These are phyloP conservation scores for Flaveria brownii DNA, from an alignment of 129 eudicot species.

Conservation along the genomic window DNA sequence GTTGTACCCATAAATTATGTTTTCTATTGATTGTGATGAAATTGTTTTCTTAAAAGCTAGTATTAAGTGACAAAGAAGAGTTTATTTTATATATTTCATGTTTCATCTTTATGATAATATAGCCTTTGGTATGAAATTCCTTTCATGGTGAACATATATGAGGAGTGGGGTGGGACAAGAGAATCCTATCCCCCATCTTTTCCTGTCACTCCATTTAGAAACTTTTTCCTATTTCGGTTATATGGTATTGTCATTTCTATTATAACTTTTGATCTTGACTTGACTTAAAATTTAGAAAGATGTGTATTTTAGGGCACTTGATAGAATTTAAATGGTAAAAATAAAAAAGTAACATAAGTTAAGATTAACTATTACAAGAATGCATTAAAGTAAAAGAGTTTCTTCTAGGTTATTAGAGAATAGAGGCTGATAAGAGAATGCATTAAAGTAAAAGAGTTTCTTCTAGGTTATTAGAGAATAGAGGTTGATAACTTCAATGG, in stretches of 20 bases:
- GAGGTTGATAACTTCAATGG: too few species aligned
- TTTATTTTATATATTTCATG: too few species aligned
- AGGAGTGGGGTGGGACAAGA: not conserved
- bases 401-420: too few species aligned
- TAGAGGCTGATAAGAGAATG: too few species aligned
- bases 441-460: too few species aligned
- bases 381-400: too few species aligned
- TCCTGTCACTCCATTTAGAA: not conserved
- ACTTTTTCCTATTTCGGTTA: slow-evolving; percentile 13
- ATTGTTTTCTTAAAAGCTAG: not conserved
- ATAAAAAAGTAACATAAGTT: not conserved
- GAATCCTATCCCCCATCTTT: slow-evolving; percentile 10
- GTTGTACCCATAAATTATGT: not conserved
- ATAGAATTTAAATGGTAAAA: not conserved
- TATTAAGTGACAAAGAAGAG: not conserved
- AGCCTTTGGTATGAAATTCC: not conserved
- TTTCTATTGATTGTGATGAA: not conserved
- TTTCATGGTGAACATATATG: slow-evolving; percentile 6
- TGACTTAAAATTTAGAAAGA: not conserved
- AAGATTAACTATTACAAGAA: not conserved
- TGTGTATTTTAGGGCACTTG: slow-evolving; percentile 6
- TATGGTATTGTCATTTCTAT: slow-evolving; percentile 4
- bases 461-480: too few species aligned
- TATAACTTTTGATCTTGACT: slow-evolving; percentile 20
- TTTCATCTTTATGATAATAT: too few species aligned